Evolutionary conservation across 2,329 filamentous ascomycete genomes (phyloP).

Genomic region (Ophiostoma ips): DNA sequence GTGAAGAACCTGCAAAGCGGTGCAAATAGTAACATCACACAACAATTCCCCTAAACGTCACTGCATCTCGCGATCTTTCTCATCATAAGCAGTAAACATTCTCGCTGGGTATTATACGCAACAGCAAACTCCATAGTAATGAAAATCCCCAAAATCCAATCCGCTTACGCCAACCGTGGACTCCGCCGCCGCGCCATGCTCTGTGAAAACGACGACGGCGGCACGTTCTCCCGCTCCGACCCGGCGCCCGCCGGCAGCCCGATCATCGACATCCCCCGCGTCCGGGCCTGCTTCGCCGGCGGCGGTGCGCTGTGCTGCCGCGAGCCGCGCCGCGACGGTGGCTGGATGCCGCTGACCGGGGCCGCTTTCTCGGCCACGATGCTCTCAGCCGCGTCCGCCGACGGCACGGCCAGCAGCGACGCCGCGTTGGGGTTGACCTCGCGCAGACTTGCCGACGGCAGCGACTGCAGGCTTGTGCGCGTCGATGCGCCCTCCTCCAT

Average conservation of each 20-base stretch:
- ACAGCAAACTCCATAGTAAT: not conserved
- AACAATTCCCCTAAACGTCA: not conserved
- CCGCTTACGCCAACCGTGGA: constrained; percentile 27
- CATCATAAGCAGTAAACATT: not conserved
- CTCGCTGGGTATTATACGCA: not conserved
- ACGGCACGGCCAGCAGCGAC: not conserved
- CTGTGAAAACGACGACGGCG: constrained; percentile 30
- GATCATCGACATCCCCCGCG: constrained; percentile 12
- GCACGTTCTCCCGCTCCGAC: constrained; percentile 39
- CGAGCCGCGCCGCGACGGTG: constrained; percentile 32
- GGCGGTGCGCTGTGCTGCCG: constrained; percentile 16
- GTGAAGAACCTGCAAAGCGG: not conserved
- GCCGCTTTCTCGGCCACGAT: constrained; percentile 9
- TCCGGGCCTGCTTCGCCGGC: constrained; percentile 20
- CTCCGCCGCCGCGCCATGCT: constrained; percentile 40
- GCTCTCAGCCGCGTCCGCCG: constrained; percentile 14
- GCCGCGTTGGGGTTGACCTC: constrained; percentile 37
- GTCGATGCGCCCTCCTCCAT: constrained; percentile 1
- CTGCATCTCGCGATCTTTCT: not conserved
- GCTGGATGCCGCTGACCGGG: constrained; percentile 13
- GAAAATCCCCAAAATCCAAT: not conserved
- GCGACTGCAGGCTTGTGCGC: too few species aligned
- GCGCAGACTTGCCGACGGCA: constrained; percentile 31
- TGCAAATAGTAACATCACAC: too few species aligned
- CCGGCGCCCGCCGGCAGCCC: constrained; percentile 10